Percentiles rank a stretch among this genome's conserved stretches.
Evolutionary conservation across 768 basidiomycete genomes (phyloP).

Genomic region (Sporobolomyces pararoseus): DNA sequence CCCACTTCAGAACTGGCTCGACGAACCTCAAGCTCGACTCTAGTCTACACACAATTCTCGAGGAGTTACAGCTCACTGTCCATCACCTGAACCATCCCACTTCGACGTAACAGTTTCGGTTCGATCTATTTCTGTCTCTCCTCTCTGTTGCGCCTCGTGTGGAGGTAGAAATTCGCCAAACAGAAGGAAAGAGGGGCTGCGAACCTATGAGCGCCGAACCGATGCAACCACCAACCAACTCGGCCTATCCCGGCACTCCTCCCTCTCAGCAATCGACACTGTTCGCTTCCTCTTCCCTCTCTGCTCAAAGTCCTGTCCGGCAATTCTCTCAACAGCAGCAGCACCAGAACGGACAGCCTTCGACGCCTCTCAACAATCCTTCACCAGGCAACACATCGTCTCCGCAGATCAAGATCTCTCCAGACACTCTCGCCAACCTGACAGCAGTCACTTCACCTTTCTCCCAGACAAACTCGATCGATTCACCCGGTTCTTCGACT

Average conservation of each 20-base stretch:
- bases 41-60: too few species aligned
- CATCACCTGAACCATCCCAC: too few species aligned
- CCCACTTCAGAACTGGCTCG: not conserved
- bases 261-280: constrained; percentile 9
- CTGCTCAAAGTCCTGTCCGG: constrained; percentile 7
- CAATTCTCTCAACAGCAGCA: constrained; percentile 20
- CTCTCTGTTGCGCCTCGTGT: too few species aligned
- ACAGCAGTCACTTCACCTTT: constrained; percentile 17
- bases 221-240: constrained; percentile 2
- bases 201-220: constrained; percentile 2
- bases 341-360: not conserved
- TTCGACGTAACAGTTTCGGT: too few species aligned
- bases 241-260: constrained; percentile 16
- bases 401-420: constrained; percentile 18
- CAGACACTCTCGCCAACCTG: constrained; percentile 17
- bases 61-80: not conserved
- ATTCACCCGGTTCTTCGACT: constrained; percentile 25
- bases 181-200: not conserved
- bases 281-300: not conserved
- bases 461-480: constrained; percentile 14
- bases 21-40: not conserved
- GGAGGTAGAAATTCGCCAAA: not conserved
- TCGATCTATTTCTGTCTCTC: too few species aligned
- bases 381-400: constrained; percentile 10
- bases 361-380: constrained; percentile 14